These are phyloP conservation scores for Agaricus subrufescens DNA, from an alignment of 768 basidiomycete genomes.

Conservation along the genomic window DNA sequence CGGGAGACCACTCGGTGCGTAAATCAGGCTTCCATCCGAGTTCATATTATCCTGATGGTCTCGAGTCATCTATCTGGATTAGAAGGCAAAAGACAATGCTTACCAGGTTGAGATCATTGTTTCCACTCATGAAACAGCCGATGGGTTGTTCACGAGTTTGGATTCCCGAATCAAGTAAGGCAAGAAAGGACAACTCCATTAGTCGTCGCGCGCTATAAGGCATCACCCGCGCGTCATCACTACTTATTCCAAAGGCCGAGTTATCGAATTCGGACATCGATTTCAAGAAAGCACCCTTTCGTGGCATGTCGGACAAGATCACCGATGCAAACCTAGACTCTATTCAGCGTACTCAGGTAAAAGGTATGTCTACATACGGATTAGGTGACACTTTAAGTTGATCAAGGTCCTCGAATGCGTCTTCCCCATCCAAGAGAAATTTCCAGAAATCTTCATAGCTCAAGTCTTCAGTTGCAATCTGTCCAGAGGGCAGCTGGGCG, in stretches of 20 bases:
- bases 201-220: slow-evolving; percentile 29
- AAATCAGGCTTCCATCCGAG: slow-evolving; percentile 28
- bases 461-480: slow-evolving; percentile 21
- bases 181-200: slow-evolving; percentile 33
- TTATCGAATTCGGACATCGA: slow-evolving; percentile 29
- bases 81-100: slow-evolving; percentile 1
- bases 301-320: slow-evolving; percentile 11
- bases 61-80: not conserved
- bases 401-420: slow-evolving; percentile 28
- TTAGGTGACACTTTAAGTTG: slow-evolving; percentile 27
- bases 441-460: slow-evolving; percentile 29
- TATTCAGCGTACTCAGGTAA: slow-evolving; percentile 14
- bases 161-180: slow-evolving; percentile 43
- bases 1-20: slow-evolving; percentile 29
- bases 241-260: slow-evolving; percentile 34
- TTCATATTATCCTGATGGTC: slow-evolving; percentile 27
- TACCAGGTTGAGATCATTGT: slow-evolving; percentile 24
- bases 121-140: slow-evolving; percentile 36
- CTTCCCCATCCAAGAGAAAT: slow-evolving; percentile 26
- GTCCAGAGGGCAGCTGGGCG: slow-evolving; percentile 33
- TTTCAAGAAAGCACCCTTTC: slow-evolving; percentile 34
- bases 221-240: slow-evolving; percentile 30
- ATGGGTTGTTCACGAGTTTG: slow-evolving; percentile 38
- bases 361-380: slow-evolving; percentile 16
- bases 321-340: slow-evolving; percentile 22